Base-by-base conservation (phyloP, 257 asterid species). In the Solanum appendiculatum region DNA sequence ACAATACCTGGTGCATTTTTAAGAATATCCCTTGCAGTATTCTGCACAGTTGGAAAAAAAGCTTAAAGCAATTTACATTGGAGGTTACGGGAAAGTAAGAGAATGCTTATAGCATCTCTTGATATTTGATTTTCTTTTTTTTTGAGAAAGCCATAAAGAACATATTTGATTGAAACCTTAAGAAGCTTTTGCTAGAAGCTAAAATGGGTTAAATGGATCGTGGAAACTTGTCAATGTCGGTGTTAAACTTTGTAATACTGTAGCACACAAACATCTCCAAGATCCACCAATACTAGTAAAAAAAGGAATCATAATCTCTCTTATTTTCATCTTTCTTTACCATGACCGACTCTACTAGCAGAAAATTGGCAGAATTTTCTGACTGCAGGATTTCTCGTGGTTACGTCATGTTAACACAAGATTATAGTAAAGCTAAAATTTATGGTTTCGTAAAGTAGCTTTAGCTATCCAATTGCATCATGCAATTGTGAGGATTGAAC, bases 1-100 rank as follows among this genome's bases (percentile, higher is more conserved):
- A 95, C 95, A 42, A 96, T 89, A 7, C 99, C 98, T 0, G 97
- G 98, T 66, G 99, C 95, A 23, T 88, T 91, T 91, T 91, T 91
- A 25, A 96, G 96, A 78, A 96, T 94, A 89, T 94, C 97, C 89
- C 93, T 93, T 68, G 99, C 99, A 1, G 91, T 89, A 77, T 89
- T 91, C 98, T 94, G 78, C 63, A 75, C 48, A 87, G 16, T 80
- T 46, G 1, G 34, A 44, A 3, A 18, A 15, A 80, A 7, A 48
- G 2, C 66, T 80, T 48, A 2, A 48, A 48, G 12, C 25, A 46
- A 16, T 27, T 25, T 44, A 44, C 3, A 11, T 29, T 31, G 21
- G 29, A 37, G 15, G 39, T 11, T 25, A 70, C 21, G 12, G 54
- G 60, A 40, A 27, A 37, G 27, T n/a, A 33, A 39, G 9, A 36